Percentiles rank a stretch among this genome's conserved stretches.
phyloP scores from a whole-genome alignment of 345 rosid genomes.

The Eucalyptus globulus region DNA sequence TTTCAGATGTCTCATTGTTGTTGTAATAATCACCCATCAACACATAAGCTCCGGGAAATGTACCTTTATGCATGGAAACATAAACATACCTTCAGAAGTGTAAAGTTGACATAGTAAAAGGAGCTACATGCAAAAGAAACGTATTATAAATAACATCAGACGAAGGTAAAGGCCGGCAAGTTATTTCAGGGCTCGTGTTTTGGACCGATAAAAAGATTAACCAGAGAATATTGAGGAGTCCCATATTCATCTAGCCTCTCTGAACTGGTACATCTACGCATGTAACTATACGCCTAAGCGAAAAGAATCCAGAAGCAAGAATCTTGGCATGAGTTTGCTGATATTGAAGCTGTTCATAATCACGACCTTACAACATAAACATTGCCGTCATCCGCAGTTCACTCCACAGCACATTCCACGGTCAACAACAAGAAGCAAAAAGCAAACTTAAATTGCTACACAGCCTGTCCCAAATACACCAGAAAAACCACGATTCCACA shows the following conservation, averaged over 20 bases:
- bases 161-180: not conserved
- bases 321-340: not conserved
- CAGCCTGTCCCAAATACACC: not conserved
- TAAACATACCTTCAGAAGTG: not conserved
- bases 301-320: not conserved
- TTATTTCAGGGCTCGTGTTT: not conserved
- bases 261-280: not conserved
- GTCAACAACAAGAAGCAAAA: not conserved
- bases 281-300: not conserved
- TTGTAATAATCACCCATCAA: slow-evolving; percentile 26
- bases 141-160: not conserved
- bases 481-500: not conserved
- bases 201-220: not conserved
- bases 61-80: not conserved
- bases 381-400: not conserved
- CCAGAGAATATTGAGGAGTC: not conserved
- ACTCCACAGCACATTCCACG: not conserved
- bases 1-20: slow-evolving; percentile 5
- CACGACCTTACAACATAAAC: not conserved
- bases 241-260: not conserved
- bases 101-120: not conserved
- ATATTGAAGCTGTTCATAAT: not conserved
- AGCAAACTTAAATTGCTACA: not conserved
- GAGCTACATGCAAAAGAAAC: not conserved
- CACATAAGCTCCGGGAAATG: not conserved